These are phyloP conservation scores for Chlamydomonas urium DNA, from an alignment of 139 green algal species.

Conservation along the genomic window DNA sequence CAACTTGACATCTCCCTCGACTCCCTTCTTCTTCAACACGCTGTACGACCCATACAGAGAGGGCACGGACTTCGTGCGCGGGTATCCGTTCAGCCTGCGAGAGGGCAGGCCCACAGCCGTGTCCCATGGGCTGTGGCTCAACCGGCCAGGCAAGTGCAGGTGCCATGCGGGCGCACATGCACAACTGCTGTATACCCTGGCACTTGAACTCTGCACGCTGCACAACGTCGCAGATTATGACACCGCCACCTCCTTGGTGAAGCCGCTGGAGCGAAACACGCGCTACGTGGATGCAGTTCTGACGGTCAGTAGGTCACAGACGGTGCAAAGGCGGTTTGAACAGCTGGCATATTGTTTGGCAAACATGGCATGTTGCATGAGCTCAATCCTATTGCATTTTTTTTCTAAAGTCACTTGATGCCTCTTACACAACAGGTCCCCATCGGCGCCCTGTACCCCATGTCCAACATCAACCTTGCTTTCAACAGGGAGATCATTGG, in stretches of 20 bases:
- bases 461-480: slow-evolving; percentile 89
- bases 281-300: slow-evolving; percentile 80
- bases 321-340: not conserved
- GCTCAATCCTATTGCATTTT: too few relatives aligned
- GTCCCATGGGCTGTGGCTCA: slow-evolving; percentile 83
- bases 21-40: slow-evolving; percentile 89
- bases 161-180: not conserved
- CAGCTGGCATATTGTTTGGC: too few relatives aligned
- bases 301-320: slow-evolving; percentile 33
- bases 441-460: slow-evolving; percentile 82
- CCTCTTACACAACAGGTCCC: slow-evolving; percentile 44
- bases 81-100: slow-evolving; percentile 64
- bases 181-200: not conserved
- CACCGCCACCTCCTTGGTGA: slow-evolving; percentile 83
- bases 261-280: slow-evolving; percentile 76
- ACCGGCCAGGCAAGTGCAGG: slow-evolving; percentile 43
- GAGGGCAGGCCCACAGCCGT: slow-evolving; percentile 76
- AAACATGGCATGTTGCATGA: too few relatives aligned
- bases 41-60: slow-evolving; percentile 78
- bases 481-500: slow-evolving; percentile 81
- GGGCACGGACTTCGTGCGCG: slow-evolving; percentile 75
- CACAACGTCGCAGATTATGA: slow-evolving; percentile 70
- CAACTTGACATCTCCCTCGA: slow-evolving; percentile 78
- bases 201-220: not conserved
- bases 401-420: too few relatives aligned